Evolutionary conservation across 2,329 filamentous ascomycete genomes (phyloP), one percentile per base, ranked within the genome.

Genomic region (Pseudogymnoascus sp.): DNA sequence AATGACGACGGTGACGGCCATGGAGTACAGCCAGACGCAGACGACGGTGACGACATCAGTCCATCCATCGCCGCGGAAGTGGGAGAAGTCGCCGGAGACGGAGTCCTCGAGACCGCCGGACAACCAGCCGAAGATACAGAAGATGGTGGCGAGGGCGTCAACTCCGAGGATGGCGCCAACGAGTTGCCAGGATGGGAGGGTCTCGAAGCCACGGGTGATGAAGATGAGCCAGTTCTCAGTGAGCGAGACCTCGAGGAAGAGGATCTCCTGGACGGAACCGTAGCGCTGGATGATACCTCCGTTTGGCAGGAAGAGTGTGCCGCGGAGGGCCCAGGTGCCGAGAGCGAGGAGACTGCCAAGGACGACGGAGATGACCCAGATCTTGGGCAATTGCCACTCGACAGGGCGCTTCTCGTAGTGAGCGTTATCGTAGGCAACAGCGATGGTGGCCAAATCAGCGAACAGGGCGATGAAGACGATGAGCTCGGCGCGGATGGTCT

Each of bases 191-290:
- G 87, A 89, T 65, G 88, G 88, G 80, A 83, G 87, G 28, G 88
- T 91, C 76, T 86, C 82, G 69, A 83, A 86, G 73, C 88, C 89
- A 82, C 92, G 91, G 68, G 91, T 96, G 79, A 96, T 93, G 82
- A 96, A 96, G 78, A 96, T 96, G 62, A 96, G 84, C 91, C 92
- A 96, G 80, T 96, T 96, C 83, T 96, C 90, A 65, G 91, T 93
- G 63, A 96, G 84, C 11, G 90, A 91, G 76, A 96, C 90, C 79
- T 96, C 86, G 38, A 96, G 87, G 84, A 96, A 96, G 72, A 96
- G 78, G 65, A 96, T 85, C 72, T 88, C 87, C 78, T 91, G 87
- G 67, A 90, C 82, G 70, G 84, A 86, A 74, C 88, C 88, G 72
- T 83, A 91, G 78, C 88, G 87, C 78, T 90, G 82, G 72, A 91